Base-by-base conservation (phyloP, 805 yeast species). In the Kodamaea neixiangensis region DNA sequence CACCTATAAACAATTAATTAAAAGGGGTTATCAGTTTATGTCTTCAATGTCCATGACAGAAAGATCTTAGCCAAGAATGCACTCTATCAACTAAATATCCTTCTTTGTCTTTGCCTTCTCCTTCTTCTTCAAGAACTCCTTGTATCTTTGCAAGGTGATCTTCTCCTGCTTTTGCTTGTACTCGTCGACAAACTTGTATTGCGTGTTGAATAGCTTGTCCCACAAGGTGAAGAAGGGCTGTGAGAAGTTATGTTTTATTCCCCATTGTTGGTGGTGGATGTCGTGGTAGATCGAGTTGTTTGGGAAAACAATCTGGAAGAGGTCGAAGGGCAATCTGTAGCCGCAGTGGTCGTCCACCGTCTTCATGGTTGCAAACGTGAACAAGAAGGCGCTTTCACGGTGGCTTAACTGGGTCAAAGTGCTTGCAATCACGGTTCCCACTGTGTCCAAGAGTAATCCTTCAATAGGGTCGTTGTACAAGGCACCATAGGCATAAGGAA, bases 281-380 rank as follows among this genome's bases (percentile, higher is more conserved):
- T 94, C 99, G 64, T 94, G 99, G 68, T 91, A 94, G 29, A 91
- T 87, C 11, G 98, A 87, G 65, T 94, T 91, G 73, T 94, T 94
- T 56, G 97, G 98, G 80, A 94, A 94, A 18, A 93, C 50, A 40
- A 83, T 65, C 75, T 94, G 99, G 78, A 94, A 87, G 18, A 92
- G 83, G 68, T 94, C 99, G 67, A 75, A 87, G 13, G 98, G 98
- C 50, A 94, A 75, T 22, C 92, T 83, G 68, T 93, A 94, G n/a
- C 99, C 99, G 69, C 98, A 94, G 71, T 94, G 99, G 68, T 94
- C 99, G 67, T 94, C 98, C 46, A 94, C 97, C 1, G 99, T 94
- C 69, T 94, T 94, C 80, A 94, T 69, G 1, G 99, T 94, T 13
- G 97, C 89, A 66, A 94, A 89, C 1, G 93, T 83, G 70, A 77